phyloP scores from a whole-genome alignment of 495 filamentous ascomycete species.

The Acidomyces sp. region DNA sequence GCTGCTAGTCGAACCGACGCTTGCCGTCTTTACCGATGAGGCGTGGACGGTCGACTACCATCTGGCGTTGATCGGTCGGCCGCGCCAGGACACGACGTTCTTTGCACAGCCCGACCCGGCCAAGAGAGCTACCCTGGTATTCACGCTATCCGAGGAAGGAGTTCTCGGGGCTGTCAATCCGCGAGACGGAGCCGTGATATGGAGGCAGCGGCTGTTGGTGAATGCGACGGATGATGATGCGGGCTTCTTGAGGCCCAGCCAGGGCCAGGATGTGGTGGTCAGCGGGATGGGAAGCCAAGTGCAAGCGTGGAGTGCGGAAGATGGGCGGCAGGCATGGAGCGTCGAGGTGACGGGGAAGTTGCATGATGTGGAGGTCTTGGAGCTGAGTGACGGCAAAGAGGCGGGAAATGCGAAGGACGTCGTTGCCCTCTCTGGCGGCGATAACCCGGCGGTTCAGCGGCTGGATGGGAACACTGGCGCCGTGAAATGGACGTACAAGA shows the following conservation, averaged over 20 bases:
- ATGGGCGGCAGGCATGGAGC: slow-evolving; percentile 67
- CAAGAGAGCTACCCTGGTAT: slow-evolving; percentile 79
- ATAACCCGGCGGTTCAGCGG: slow-evolving; percentile 45
- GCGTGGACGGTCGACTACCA: slow-evolving; percentile 90
- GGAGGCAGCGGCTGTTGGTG: slow-evolving; percentile 59
- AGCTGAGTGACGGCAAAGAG: slow-evolving; percentile 46
- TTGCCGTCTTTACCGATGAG: slow-evolving; percentile 78
- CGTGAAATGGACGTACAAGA: slow-evolving; percentile 55
- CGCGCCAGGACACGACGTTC: slow-evolving; percentile 73
- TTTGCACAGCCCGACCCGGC: slow-evolving; percentile 74
- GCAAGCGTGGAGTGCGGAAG: slow-evolving; percentile 70
- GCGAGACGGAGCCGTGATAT: slow-evolving; percentile 67
- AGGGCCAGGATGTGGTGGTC: slow-evolving; percentile 59
- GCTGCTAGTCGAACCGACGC: slow-evolving; percentile 24
- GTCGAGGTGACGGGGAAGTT: slow-evolving; percentile 45
- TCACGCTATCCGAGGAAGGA: slow-evolving; percentile 70
- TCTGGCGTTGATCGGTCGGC: slow-evolving; percentile 71
- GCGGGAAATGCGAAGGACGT: slow-evolving; percentile 48
- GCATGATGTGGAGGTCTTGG: slow-evolving; percentile 67
- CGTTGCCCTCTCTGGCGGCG: slow-evolving; percentile 51
- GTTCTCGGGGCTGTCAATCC: slow-evolving; percentile 84
- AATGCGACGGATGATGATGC: slow-evolving; percentile 9
- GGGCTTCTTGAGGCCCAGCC: slow-evolving; percentile 54
- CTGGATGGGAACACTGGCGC: slow-evolving; percentile 61
- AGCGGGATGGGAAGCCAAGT: slow-evolving; percentile 55